Evolutionary conservation across 2,329 filamentous ascomycete genomes (phyloP).

Genomic region (Coniella lustricola): DNA sequence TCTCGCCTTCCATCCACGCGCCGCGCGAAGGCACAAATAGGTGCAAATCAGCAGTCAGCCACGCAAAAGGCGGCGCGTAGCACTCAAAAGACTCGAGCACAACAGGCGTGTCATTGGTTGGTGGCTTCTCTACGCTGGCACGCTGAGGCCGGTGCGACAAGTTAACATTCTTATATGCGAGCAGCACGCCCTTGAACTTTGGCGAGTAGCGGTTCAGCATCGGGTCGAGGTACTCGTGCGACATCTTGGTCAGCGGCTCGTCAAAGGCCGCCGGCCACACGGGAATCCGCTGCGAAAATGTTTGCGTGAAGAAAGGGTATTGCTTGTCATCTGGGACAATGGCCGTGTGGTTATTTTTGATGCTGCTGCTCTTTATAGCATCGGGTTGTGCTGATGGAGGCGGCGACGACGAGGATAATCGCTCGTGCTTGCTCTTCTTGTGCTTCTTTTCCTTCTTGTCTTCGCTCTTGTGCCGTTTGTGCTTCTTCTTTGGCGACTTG

Average conservation of each 20-base stretch:
- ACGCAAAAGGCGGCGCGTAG: conserved; percentile 79
- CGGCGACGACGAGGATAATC: not conserved
- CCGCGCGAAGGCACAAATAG: conserved; percentile 72
- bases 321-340: conserved; percentile 32
- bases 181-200: conserved; percentile 63
- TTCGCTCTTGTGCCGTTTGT: conserved; percentile 14
- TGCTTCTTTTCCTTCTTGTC: conserved; percentile 21
- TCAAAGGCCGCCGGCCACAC: conserved; percentile 65
- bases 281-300: conserved; percentile 72
- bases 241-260: conserved; percentile 62
- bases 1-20: conserved; percentile 67
- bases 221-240: conserved; percentile 67
- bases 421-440: conserved; percentile 15
- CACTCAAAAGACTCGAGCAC: conserved; percentile 59
- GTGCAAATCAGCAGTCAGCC: conserved; percentile 81
- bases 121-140: conserved; percentile 32
- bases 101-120: conserved; percentile 39
- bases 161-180: conserved; percentile 64
- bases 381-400: not conserved
- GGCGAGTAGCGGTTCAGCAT: conserved; percentile 72
- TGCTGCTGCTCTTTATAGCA: too few species aligned
- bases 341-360: conserved; percentile 24
- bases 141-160: conserved; percentile 54
- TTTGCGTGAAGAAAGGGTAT: conserved; percentile 73
- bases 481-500: conserved; percentile 10